These are phyloP conservation scores for Populus simonii DNA, from an alignment of 345 rosid species.

Conservation along the genomic window DNA sequence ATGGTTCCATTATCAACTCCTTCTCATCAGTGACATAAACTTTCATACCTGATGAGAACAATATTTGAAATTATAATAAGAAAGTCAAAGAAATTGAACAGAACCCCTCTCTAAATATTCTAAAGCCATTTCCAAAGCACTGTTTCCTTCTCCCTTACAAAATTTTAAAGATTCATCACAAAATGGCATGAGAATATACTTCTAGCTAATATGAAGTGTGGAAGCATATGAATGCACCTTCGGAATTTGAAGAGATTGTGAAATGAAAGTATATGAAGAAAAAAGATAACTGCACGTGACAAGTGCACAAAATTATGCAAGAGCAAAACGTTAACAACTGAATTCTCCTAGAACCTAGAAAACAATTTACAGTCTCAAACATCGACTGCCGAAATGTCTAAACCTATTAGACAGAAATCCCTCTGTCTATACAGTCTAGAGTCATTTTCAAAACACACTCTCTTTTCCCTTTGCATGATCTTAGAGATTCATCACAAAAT, in stretches of 20 bases:
- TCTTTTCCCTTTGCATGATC: background rate
- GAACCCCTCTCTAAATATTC: no score
- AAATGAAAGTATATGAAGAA: background rate
- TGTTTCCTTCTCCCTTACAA: no score
- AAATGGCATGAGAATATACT: no score
- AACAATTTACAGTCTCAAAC: background rate
- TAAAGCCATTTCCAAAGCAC: no score
- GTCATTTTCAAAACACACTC: background rate
- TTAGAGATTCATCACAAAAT: background rate
- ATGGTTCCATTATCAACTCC: slow-evolving; percentile 94
- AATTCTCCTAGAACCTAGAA: background rate
- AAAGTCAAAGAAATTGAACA: slow-evolving; percentile 3
- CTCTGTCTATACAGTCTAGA: background rate
- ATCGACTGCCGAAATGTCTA: background rate
- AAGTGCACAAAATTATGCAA: background rate
- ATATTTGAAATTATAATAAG: background rate
- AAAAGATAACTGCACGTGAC: background rate
- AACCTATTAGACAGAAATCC: background rate
- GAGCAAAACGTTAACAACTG: background rate
- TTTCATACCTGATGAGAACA: slow-evolving; percentile 71
- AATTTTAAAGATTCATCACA: no score
- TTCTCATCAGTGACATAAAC: slow-evolving; percentile 92
- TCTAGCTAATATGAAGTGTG: no score
- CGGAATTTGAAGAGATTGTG: no score
- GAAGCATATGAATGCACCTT: no score